A percentile compares a stretch with the other conserved stretches of the same genome.
phyloP scores from a whole-genome alignment of 2,329 filamentous ascomycete species.

The Colletotrichum gigasporum region DNA sequence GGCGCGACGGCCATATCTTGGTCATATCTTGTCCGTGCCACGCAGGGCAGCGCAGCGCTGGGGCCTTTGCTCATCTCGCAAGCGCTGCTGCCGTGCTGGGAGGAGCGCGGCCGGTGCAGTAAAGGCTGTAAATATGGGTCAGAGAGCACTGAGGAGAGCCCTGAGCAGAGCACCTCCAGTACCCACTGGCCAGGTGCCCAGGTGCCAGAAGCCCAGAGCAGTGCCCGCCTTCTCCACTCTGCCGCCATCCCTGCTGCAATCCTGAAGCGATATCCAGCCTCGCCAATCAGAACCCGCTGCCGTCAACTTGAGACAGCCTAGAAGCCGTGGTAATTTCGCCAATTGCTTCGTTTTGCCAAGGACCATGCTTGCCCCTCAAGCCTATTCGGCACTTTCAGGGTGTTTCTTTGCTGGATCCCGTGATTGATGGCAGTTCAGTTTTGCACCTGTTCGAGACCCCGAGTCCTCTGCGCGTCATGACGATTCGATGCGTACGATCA shows the following conservation, averaged over 20 bases:
- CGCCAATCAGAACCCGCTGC: constrained; percentile 17
- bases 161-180: too few relatives aligned
- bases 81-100: too few relatives aligned
- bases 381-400: constrained; percentile 11
- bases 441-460: not conserved
- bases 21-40: constrained; percentile 22
- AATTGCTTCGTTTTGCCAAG: constrained; percentile 18
- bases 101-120: too few relatives aligned
- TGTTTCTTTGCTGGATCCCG: constrained; percentile 8
- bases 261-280: constrained; percentile 5
- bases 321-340: constrained; percentile 22
- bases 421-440: not conserved
- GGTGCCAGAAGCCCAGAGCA: too few relatives aligned
- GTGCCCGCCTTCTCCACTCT: not conserved
- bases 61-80: constrained; percentile 18
- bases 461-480: not conserved
- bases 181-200: too few relatives aligned
- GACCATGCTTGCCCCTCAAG: not conserved
- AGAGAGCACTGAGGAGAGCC: too few relatives aligned
- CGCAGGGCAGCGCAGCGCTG: not conserved
- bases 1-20: constrained; percentile 18
- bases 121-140: too few relatives aligned
- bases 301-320: constrained; percentile 14
- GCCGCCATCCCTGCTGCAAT: constrained; percentile 3
- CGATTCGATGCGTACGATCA: too few relatives aligned